A percentile compares a stretch with the other conserved stretches of the same genome.
Evolutionary conservation across 169 alveolate genomes (phyloP).

Genomic region (Besnoitia besnoiti): DNA sequence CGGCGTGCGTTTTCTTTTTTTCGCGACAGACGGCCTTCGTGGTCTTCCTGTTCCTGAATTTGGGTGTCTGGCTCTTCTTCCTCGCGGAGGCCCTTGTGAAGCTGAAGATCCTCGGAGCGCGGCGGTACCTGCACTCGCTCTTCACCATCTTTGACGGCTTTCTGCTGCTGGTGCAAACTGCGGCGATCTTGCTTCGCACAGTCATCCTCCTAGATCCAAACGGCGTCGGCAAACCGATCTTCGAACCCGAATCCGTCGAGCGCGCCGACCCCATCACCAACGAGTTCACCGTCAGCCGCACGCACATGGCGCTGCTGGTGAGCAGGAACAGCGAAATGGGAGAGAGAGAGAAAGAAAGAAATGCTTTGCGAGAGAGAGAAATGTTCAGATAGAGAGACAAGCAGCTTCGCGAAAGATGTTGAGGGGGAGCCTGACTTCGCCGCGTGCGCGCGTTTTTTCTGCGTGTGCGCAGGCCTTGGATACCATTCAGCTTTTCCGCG

Average conservation of each 20-base stretch:
- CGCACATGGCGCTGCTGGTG: constrained; percentile 6
- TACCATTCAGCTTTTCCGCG: constrained; percentile 59
- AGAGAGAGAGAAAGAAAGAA: too few relatives aligned
- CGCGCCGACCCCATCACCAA: constrained; percentile 43
- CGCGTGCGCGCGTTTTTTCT: neutral
- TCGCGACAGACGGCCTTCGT: constrained; percentile 48
- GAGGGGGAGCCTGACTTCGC: too few relatives aligned
- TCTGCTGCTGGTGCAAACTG: constrained; percentile 55
- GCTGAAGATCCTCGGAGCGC: constrained; percentile 45
- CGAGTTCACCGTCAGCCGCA: neutral
- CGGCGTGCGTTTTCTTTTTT: neutral
- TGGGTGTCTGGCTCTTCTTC: constrained; percentile 46
- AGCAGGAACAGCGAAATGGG: neutral
- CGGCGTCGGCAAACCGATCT: constrained; percentile 59
- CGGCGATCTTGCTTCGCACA: constrained; percentile 53
- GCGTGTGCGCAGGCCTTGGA: constrained; percentile 49
- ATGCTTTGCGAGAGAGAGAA: too few relatives aligned
- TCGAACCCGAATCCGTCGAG: constrained; percentile 51
- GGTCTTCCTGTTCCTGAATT: constrained; percentile 43
- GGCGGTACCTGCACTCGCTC: constrained; percentile 37
- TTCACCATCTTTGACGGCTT: constrained; percentile 50
- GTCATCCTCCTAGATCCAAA: constrained; percentile 41
- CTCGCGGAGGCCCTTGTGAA: constrained; percentile 52
- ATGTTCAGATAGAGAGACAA: too few relatives aligned
- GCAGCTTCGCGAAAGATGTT: too few relatives aligned